Conservation (phyloP, 192 early-diverging fungal genomes). For the Podila epicladia region DNA sequence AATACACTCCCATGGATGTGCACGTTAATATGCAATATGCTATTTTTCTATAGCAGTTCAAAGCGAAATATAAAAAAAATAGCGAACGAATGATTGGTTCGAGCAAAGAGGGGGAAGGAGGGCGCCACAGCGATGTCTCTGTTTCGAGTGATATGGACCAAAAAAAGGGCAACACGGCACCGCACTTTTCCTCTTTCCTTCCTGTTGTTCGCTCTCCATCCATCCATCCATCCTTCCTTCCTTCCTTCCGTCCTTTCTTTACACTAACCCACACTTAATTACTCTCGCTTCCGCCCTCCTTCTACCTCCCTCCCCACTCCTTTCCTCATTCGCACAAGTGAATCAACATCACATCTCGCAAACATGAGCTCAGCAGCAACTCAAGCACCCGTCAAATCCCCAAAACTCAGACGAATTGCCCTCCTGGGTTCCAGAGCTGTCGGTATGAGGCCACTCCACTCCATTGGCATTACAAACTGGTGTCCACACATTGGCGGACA, state of each 20-base stretch:
- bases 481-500: too few relatives aligned
- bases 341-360: not conserved
- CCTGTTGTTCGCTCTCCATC: slow-evolving; percentile 13
- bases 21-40: too few relatives aligned
- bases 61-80: too few relatives aligned
- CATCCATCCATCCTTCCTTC: slow-evolving; percentile 7
- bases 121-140: not conserved
- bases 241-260: slow-evolving; percentile 1
- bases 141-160: not conserved
- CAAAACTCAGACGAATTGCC: slow-evolving; percentile 82
- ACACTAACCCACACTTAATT: not conserved
- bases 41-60: too few relatives aligned
- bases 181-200: slow-evolving; percentile 10
- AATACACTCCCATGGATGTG: not conserved
- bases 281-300: not conserved
- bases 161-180: not conserved
- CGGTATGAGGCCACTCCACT: slow-evolving; percentile 53
- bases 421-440: slow-evolving; percentile 84
- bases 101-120: slow-evolving; percentile 1
- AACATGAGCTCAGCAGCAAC: slow-evolving; percentile 30
- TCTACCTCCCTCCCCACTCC: slow-evolving; percentile 13
- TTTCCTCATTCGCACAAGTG: not conserved
- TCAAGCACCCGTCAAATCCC: slow-evolving; percentile 47
- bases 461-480: not conserved
- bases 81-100: not conserved